These are phyloP conservation scores for Aspergillus quadrilineatus DNA, from an alignment of 2,329 filamentous ascomycete species.

Conservation along the genomic window DNA sequence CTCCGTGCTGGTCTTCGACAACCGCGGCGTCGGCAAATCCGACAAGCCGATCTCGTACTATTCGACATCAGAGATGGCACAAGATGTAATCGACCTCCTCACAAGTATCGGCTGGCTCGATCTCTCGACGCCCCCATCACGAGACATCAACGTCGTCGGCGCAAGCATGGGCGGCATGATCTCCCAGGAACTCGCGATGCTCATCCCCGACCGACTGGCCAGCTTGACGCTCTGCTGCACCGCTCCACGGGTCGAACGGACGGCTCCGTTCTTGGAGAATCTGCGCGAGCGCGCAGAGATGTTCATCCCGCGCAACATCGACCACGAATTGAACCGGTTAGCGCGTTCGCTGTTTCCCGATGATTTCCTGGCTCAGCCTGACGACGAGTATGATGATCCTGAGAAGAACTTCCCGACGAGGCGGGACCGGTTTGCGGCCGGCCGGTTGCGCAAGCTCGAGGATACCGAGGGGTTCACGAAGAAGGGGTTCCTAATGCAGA, in stretches of 20 bases:
- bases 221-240: constrained; percentile 63
- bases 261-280: constrained; percentile 60
- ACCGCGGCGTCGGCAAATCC: constrained; percentile 78
- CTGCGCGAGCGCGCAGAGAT: constrained; percentile 58
- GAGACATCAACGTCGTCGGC: constrained; percentile 68
- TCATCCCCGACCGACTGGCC: constrained; percentile 47
- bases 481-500: constrained; percentile 71
- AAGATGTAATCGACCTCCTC: constrained; percentile 68
- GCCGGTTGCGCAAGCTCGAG: constrained; percentile 70
- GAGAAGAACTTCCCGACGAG: constrained; percentile 64
- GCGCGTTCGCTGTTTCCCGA: constrained; percentile 66
- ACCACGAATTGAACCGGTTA: constrained; percentile 64
- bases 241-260: constrained; percentile 61
- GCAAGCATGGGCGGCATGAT: constrained; percentile 92
- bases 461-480: constrained; percentile 61
- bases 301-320: constrained; percentile 68
- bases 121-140: constrained; percentile 32
- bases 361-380: constrained; percentile 62
- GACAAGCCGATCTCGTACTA: constrained; percentile 77
- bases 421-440: constrained; percentile 77
- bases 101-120: constrained; percentile 68
- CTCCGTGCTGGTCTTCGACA: constrained; percentile 75
- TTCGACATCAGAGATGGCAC: constrained; percentile 81
- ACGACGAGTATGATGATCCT: constrained; percentile 51
- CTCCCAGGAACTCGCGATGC: constrained; percentile 68